Evolutionary conservation across 305 asterid genomes (phyloP).

Genomic region (Fraxinus floribunda): DNA sequence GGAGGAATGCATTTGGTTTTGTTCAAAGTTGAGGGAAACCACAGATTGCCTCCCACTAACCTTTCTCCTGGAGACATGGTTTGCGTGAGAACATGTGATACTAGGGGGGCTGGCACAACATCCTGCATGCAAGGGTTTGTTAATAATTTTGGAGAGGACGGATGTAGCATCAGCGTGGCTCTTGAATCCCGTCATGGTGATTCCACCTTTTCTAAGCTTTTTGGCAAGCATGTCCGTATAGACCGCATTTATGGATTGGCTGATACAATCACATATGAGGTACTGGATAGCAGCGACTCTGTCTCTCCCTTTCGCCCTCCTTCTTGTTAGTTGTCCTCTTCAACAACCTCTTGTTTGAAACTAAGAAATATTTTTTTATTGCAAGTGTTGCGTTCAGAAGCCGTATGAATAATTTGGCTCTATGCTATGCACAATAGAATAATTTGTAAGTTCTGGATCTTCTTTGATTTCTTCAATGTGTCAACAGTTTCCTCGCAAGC

Average conservation of each 20-base stretch:
- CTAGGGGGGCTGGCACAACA: slow-evolving; percentile 86
- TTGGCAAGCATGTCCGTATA: slow-evolving; percentile 83
- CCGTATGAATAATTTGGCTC: not conserved
- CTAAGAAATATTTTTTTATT: not conserved
- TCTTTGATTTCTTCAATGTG: not conserved
- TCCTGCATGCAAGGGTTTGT: slow-evolving; percentile 96
- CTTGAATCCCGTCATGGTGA: slow-evolving; percentile 95
- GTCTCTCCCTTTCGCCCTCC: not conserved
- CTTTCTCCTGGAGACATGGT: slow-evolving; percentile 99
- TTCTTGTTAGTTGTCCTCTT: not conserved
- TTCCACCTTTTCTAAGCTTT: slow-evolving; percentile 87
- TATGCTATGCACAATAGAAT: not conserved
- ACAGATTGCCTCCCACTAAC: slow-evolving; percentile 88
- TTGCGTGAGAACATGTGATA: slow-evolving; percentile 84
- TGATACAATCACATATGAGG: slow-evolving; percentile 95
- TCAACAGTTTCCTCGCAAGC: not conserved
- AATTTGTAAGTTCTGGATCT: not conserved
- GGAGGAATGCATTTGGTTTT: slow-evolving; percentile 97
- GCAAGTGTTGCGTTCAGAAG: not conserved
- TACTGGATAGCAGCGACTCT: slow-evolving; percentile 25
- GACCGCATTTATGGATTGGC: slow-evolving; percentile 97
- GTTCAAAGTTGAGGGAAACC: slow-evolving; percentile 84
- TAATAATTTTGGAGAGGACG: slow-evolving; percentile 86
- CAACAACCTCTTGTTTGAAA: not conserved
- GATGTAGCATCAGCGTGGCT: slow-evolving; percentile 86